These are phyloP conservation scores for Fragaria iinumae DNA, from an alignment of 306 rosid species.

Conservation along the genomic window DNA sequence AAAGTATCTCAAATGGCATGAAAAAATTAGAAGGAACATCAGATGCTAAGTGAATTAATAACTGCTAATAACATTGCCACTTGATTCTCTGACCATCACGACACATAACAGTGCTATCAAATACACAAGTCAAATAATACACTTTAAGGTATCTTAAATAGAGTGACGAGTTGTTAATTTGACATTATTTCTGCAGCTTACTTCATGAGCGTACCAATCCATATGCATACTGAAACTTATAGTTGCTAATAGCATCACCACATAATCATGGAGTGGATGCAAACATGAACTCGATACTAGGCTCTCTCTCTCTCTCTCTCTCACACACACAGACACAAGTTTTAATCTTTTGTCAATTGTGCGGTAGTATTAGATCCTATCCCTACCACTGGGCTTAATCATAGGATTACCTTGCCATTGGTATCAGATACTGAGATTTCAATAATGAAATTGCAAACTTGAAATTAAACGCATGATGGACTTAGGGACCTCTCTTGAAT, in stretches of 20 bases:
- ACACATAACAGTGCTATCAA: not conserved
- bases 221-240: not conserved
- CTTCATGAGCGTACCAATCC: not conserved
- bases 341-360: not conserved
- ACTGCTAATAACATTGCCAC: not conserved
- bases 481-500: not conserved
- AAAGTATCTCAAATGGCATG: not conserved
- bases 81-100: not conserved
- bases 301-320: not conserved
- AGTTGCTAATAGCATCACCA: slow-evolving; percentile 8
- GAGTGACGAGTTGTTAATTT: not conserved
- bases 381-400: not conserved
- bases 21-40: not conserved
- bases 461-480: not conserved
- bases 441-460: not conserved
- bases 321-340: not conserved
- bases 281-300: not conserved
- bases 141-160: not conserved
- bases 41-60: not conserved
- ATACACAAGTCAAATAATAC: not conserved
- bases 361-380: not conserved
- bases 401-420: slow-evolving; percentile 3
- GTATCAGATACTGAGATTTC: not conserved
- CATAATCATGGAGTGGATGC: not conserved
- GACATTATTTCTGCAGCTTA: not conserved